Evolutionary conservation across 768 basidiomycete genomes (phyloP).

Genomic region (Calocybe cyanea): DNA sequence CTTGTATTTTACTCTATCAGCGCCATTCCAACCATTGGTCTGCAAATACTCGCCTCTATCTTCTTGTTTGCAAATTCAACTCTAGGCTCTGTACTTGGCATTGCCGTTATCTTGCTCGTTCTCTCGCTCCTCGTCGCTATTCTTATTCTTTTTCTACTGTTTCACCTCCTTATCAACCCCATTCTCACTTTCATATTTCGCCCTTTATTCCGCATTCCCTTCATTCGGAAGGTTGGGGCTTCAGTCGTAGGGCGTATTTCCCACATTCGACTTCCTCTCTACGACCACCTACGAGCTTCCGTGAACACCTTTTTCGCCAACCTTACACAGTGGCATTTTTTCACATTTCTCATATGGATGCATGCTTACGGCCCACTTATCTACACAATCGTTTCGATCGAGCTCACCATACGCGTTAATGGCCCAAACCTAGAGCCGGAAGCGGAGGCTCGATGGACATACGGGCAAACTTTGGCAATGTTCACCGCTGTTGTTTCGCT

Average conservation of each 20-base stretch:
- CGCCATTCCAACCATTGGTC: background rate
- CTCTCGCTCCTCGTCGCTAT: background rate
- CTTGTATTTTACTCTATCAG: slow-evolving; percentile 4
- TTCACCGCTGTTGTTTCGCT: background rate
- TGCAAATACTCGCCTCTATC: slow-evolving; percentile 4
- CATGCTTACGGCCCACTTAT: slow-evolving; percentile 1
- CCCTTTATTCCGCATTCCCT: background rate
- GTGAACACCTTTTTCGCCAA: background rate
- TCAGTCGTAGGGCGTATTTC: background rate
- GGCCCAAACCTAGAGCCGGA: background rate
- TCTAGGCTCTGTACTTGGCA: background rate
- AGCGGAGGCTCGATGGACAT: slow-evolving; percentile 4
- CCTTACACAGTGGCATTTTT: background rate
- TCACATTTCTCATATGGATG: background rate
- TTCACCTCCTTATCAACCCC: background rate
- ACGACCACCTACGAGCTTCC: background rate
- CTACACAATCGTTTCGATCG: slow-evolving; percentile 1
- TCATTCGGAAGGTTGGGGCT: background rate
- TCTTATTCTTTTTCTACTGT: background rate
- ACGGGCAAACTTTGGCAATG: slow-evolving; percentile 1
- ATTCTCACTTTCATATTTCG: background rate
- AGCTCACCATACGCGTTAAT: slow-evolving; percentile 4
- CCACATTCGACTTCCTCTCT: background rate
- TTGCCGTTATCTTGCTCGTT: background rate
- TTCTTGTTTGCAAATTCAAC: background rate